Evolutionary conservation across 1,284 basidiomycete genomes (phyloP), one percentile per base, ranked within the genome.

Genomic region (Cutaneotrichosporon cyanovorans): DNA sequence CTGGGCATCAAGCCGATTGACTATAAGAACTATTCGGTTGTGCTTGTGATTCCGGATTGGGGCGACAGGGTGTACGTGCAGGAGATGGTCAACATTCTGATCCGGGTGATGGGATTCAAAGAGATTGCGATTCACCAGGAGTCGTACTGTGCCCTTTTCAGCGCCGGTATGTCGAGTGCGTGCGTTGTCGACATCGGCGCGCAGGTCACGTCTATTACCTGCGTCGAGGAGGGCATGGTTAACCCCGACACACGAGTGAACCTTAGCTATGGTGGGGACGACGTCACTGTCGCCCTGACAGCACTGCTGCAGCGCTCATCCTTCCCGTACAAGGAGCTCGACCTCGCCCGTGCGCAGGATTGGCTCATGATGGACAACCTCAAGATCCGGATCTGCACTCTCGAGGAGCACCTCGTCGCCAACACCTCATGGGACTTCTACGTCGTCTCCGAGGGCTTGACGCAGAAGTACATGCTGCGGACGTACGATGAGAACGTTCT

Each of bases 181-280:
- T 97, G 93, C 63, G 87, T 99, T 3, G 87, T 98, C 30, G 90
- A 98, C 65, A 82, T 98, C 45, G 95, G 95, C 10, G 85, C 92
- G 6, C 79, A 78, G 20, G 81, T 78, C 53, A 91, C 87, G 3
- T 87, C 81, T 55, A 81, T 99, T 42, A 83, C 91, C 0, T 97
- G 93, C 62, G 86, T 98, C 7, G 95, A 98, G 56, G 95, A 99
- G 62, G 95, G 95, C 1, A 69, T 93, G 41, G 80, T 98, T 14
- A 74, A 92, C 21, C 69, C 84, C 2, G 95, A 98, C 58, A 90
- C 89, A 3, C 90, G 89, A 50, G 83, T 97, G 72, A 77, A 79
- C 23, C 76, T 98, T 36, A 82, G 83, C 53, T 87, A 91, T 67
- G 93, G 90, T 22, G 92, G 93, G 2, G 84, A 92, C 66, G 92